Evolutionary conservation across 2,329 filamentous ascomycete genomes (phyloP).

Genomic region (Clonostachys rhizophaga): DNA sequence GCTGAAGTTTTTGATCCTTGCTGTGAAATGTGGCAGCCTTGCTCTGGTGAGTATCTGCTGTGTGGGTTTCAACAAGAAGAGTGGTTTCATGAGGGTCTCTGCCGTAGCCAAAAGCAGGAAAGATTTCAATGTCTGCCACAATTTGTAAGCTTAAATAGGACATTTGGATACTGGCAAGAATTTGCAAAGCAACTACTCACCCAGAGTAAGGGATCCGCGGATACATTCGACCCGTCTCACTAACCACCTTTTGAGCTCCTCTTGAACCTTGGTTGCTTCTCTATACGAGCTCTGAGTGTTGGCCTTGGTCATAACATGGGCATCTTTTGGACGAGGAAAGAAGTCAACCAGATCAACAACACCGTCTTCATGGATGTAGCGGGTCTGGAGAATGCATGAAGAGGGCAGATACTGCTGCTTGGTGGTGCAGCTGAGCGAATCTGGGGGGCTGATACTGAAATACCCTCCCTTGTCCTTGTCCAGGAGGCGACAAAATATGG

Average conservation of each 20-base stretch:
- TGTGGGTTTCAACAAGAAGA: constrained; percentile 38
- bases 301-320: constrained; percentile 39
- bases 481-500: constrained; percentile 68
- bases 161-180: not conserved
- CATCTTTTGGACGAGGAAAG: constrained; percentile 65
- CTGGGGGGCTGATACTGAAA: constrained; percentile 60
- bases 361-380: constrained; percentile 73
- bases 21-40: constrained; percentile 62
- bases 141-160: constrained; percentile 1
- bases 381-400: constrained; percentile 70
- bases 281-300: constrained; percentile 46
- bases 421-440: constrained; percentile 52
- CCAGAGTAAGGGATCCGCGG: constrained; percentile 58
- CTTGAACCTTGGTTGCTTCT: constrained; percentile 47
- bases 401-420: constrained; percentile 76
- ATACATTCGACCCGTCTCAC: constrained; percentile 70
- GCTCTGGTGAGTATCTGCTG: constrained; percentile 34
- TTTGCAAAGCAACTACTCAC: constrained; percentile 21
- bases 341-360: constrained; percentile 72
- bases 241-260: constrained; percentile 66
- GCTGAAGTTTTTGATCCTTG: constrained; percentile 53
- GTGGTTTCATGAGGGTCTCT: constrained; percentile 56
- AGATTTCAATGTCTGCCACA: constrained; percentile 58
- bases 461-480: constrained; percentile 72
- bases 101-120: constrained; percentile 70